Evolutionary conservation across 2,329 filamentous ascomycete species (phyloP).

Genomic region (Aspergillus clavatus): DNA sequence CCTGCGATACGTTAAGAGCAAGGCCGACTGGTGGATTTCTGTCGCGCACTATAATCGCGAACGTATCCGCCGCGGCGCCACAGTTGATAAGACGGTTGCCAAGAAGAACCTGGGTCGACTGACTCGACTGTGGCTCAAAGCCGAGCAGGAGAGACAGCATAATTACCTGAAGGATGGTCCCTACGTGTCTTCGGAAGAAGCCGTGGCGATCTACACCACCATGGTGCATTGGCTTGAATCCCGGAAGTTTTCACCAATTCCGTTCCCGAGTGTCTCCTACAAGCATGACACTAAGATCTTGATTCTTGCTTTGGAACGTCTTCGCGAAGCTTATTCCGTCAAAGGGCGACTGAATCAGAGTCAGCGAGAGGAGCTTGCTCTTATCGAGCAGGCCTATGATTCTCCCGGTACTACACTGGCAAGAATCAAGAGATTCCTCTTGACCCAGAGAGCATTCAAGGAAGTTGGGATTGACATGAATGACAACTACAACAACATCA

Average conservation of each 20-base stretch:
- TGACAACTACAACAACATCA: constrained; percentile 98
- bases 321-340: constrained; percentile 94
- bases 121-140: constrained; percentile 93
- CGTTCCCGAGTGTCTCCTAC: constrained; percentile 97
- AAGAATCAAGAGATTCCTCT: constrained; percentile 92
- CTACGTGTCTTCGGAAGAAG: constrained; percentile 96
- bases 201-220: constrained; percentile 96
- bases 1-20: constrained; percentile 95
- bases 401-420: constrained; percentile 94
- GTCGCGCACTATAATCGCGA: constrained; percentile 99
- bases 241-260: constrained; percentile 95
- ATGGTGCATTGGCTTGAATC: constrained; percentile 99
- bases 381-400: constrained; percentile 98
- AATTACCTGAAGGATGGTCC: constrained; percentile 99
- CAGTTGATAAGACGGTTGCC: constrained; percentile 97
- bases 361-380: constrained; percentile 89
- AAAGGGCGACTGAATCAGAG: constrained; percentile 96
- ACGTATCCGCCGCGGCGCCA: constrained; percentile 90
- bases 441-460: constrained; percentile 97
- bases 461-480: constrained; percentile 99
- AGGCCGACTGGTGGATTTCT: constrained; percentile 99
- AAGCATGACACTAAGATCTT: constrained; percentile 99
- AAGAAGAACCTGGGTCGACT: constrained; percentile 98
- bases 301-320: constrained; percentile 85
- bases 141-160: constrained; percentile 96